A percentile compares a stretch with the other conserved stretches of the same genome.
phyloP scores from a whole-genome alignment of 2,329 filamentous ascomycete genomes.

The Venturia aucupariae region DNA sequence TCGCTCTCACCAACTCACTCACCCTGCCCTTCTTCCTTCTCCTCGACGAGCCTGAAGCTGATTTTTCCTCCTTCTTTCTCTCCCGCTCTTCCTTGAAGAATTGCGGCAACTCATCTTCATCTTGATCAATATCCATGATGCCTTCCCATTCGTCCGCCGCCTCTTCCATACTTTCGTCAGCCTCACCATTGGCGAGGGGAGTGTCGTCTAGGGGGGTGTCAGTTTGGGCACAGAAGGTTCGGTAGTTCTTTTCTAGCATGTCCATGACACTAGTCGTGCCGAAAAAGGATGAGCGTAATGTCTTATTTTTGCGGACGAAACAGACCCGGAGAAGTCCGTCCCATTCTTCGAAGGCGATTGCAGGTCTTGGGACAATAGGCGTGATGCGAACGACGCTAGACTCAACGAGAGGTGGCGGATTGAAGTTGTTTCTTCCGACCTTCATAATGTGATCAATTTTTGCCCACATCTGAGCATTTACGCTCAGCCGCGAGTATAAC shows the following conservation, averaged over 20 bases:
- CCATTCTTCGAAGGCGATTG: constrained; percentile 91
- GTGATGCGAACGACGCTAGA: constrained; percentile 83
- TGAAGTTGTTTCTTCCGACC: constrained; percentile 94
- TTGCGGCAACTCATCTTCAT: constrained; percentile 55
- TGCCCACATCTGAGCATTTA: constrained; percentile 91
- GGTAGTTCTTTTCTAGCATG: constrained; percentile 81
- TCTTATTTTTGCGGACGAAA: constrained; percentile 41
- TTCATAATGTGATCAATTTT: constrained; percentile 66
- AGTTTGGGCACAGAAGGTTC: constrained; percentile 82
- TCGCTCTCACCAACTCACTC: constrained; percentile 71
- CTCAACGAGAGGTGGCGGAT: constrained; percentile 87
- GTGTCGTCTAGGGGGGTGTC: constrained; percentile 59
- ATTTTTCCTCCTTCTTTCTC: constrained; percentile 50
- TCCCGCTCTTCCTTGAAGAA: constrained; percentile 65
- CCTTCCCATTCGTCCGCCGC: constrained; percentile 38
- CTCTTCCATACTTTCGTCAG: constrained; percentile 41
- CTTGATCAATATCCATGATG: constrained; percentile 46
- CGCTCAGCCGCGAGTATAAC: constrained; percentile 80
- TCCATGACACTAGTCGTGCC: constrained; percentile 71
- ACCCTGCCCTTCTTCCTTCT: constrained; percentile 70
- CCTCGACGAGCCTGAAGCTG: constrained; percentile 39
- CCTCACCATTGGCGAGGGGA: constrained; percentile 24
- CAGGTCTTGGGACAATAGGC: constrained; percentile 74
- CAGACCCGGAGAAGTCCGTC: constrained; percentile 77
- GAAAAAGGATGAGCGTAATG: constrained; percentile 66